Conservation (phyloP, 176 grass and related monocot species). For the Elaeis guineensis region DNA sequence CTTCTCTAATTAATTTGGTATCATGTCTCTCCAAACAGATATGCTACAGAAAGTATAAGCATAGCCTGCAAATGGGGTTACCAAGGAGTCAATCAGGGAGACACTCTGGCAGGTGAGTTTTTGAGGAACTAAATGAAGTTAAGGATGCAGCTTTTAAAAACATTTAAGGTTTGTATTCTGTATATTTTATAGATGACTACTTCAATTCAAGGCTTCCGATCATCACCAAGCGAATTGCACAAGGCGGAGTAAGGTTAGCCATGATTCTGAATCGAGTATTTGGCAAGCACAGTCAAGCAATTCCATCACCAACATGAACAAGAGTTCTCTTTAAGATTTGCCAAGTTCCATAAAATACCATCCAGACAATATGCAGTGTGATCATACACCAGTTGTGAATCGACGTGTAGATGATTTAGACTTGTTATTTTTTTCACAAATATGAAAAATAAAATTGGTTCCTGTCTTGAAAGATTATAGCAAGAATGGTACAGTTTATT, state of each 20-base stretch:
- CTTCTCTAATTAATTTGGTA: no score
- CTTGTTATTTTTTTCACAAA: no score
- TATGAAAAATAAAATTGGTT: no score
- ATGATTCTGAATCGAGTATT: slow-evolving; percentile 78
- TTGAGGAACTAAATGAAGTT: no score
- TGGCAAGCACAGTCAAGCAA: slow-evolving; percentile 32
- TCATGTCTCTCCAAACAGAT: slow-evolving; percentile 28
- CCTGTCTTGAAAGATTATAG: no score
- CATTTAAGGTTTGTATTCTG: no score
- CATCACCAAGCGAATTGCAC: slow-evolving; percentile 57
- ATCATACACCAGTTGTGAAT: no score
- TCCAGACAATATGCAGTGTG: no score
- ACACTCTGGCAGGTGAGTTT: slow-evolving; percentile 52
- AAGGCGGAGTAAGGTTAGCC: slow-evolving; percentile 72
- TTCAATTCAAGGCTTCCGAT: slow-evolving; percentile 58
- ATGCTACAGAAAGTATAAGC: slow-evolving; percentile 69
- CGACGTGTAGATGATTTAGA: no score
- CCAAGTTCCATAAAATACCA: no score
- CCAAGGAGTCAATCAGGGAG: slow-evolving; percentile 30
- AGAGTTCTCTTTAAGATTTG: neutral
- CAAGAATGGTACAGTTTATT: no score
- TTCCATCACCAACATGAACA: slow-evolving; percentile 11
- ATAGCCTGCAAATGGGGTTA: slow-evolving; percentile 79
- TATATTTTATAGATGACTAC: slow-evolving; percentile 43
- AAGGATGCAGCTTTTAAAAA: no score